Percentiles rank a stretch among this genome's conserved stretches.
These are phyloP conservation scores for Amylostereum areolatum DNA, from an alignment of 1,284 basidiomycete genomes.

Conservation along the genomic window DNA sequence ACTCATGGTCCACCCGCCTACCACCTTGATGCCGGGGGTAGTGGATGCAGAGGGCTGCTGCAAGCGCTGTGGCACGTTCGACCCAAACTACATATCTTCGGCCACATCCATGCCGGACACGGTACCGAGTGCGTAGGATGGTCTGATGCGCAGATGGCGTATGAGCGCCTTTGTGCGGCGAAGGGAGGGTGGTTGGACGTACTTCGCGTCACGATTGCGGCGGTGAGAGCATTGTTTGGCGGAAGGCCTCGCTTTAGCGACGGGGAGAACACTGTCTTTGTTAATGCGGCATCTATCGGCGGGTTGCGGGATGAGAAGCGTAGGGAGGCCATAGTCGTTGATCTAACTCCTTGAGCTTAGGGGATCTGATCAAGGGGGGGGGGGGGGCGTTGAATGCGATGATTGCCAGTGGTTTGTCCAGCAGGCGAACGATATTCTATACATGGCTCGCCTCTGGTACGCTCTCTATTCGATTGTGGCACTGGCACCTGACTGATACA, in stretches of 20 bases:
- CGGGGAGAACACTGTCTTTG: constrained; percentile 16
- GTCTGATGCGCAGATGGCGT: constrained; percentile 23
- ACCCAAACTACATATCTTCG: constrained; percentile 34
- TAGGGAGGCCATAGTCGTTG: not conserved
- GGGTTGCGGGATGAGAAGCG: constrained; percentile 17
- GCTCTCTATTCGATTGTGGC: no score
- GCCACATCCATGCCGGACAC: constrained; percentile 34
- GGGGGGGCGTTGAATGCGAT: no score
- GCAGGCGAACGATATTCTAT: no score
- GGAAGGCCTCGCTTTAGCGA: not conserved
- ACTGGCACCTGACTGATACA: no score
- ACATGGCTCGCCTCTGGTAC: no score
- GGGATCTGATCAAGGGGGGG: no score
- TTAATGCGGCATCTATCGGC: constrained; percentile 25
- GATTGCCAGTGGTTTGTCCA: no score
- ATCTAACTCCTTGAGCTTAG: not conserved
- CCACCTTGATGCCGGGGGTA: constrained; percentile 24
- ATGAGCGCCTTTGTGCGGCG: constrained; percentile 23
- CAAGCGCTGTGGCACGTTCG: constrained; percentile 24
- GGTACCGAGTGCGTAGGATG: constrained; percentile 27
- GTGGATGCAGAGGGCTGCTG: constrained; percentile 29
- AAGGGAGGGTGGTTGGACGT: constrained; percentile 17
- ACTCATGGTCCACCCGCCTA: constrained; percentile 35
- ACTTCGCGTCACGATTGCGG: constrained; percentile 6
- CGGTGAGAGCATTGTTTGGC: not conserved